phyloP scores from a whole-genome alignment of 2,329 filamentous ascomycete genomes.

The Lecanoromycetidae sp. region DNA sequence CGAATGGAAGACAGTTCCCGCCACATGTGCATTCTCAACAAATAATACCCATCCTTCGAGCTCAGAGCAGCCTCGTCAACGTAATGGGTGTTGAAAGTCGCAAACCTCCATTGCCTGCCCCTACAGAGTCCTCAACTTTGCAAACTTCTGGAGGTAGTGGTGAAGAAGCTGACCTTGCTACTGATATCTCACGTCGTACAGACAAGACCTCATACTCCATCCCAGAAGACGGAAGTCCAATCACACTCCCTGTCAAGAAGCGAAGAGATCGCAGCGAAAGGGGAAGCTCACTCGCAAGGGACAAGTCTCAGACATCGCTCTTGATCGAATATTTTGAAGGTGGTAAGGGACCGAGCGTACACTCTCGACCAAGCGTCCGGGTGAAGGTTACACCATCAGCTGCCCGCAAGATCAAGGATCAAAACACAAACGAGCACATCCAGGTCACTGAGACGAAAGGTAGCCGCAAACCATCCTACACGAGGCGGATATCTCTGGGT shows the following conservation, averaged over 20 bases:
- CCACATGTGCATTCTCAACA: background rate
- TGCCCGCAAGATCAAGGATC: constrained; percentile 41
- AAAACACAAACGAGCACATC: constrained; percentile 60
- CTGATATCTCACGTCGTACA: constrained; percentile 38
- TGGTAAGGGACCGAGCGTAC: constrained; percentile 48
- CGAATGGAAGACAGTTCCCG: too few relatives aligned
- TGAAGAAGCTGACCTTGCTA: constrained; percentile 36
- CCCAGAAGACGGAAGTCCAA: constrained; percentile 53
- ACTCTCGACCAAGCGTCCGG: constrained; percentile 69
- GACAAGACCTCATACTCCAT: constrained; percentile 40
- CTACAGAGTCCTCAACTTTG: constrained; percentile 37
- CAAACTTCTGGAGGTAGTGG: constrained; percentile 31
- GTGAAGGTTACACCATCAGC: constrained; percentile 68
- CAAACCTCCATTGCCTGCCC: constrained; percentile 37
- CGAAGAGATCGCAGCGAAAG: constrained; percentile 47
- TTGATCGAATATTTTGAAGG: constrained; percentile 93
- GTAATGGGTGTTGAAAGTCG: constrained; percentile 39
- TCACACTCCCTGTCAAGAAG: constrained; percentile 74
- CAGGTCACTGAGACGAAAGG: constrained; percentile 74
- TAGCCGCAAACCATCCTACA: constrained; percentile 58
- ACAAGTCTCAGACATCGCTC: constrained; percentile 72
- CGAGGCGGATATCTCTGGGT: constrained; percentile 53
- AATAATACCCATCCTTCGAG: background rate
- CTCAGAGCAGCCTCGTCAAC: constrained; percentile 13
- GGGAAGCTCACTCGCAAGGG: constrained; percentile 37